A percentile compares a stretch with the other conserved stretches of the same genome.
Conservation (phyloP, 208 protist species). For the Crithidia brevicula region DNA sequence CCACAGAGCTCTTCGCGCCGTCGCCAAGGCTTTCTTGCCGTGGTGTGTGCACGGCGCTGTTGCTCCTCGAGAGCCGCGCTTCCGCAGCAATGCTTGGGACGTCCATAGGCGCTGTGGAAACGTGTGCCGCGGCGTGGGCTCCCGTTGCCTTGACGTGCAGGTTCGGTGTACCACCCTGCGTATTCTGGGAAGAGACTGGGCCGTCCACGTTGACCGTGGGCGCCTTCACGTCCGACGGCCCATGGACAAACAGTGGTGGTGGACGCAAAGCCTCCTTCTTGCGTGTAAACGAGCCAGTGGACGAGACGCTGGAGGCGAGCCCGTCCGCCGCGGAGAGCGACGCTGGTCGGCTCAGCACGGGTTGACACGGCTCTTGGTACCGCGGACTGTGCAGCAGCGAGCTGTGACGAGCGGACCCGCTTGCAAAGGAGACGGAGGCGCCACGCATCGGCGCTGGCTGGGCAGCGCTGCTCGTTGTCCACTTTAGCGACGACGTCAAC, state of each 20-base stretch:
- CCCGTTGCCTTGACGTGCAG: not conserved
- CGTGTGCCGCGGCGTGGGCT: not conserved
- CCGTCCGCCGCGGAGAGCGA: slow-evolving; percentile 10
- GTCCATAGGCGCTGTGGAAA: not conserved
- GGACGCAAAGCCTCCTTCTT: slow-evolving; percentile 10
- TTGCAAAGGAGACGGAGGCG: slow-evolving; percentile 26
- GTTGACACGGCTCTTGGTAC: slow-evolving; percentile 20
- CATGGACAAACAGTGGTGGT: not conserved
- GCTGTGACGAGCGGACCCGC: slow-evolving; percentile 22
- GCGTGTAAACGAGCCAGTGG: slow-evolving; percentile 5
- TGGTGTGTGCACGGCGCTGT: slow-evolving; percentile 22
- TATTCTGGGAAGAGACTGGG: not conserved
- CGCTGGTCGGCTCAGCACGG: slow-evolving; percentile 10
- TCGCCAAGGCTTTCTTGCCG: slow-evolving; percentile 7
- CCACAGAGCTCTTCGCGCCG: slow-evolving; percentile 33
- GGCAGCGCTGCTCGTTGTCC: slow-evolving; percentile 16
- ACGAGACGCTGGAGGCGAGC: slow-evolving; percentile 11
- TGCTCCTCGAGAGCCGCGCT: not conserved
- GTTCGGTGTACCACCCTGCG: not conserved
- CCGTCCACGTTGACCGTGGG: not conserved
- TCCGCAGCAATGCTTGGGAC: not conserved
- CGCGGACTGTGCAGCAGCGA: slow-evolving; percentile 12
- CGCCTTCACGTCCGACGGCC: not conserved
- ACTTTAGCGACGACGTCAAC: slow-evolving; percentile 6
- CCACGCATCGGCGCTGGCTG: slow-evolving; percentile 31